These are phyloP conservation scores for Solanum pimpinellifolium DNA, from an alignment of 257 asterid genomes.

Conservation along the genomic window DNA sequence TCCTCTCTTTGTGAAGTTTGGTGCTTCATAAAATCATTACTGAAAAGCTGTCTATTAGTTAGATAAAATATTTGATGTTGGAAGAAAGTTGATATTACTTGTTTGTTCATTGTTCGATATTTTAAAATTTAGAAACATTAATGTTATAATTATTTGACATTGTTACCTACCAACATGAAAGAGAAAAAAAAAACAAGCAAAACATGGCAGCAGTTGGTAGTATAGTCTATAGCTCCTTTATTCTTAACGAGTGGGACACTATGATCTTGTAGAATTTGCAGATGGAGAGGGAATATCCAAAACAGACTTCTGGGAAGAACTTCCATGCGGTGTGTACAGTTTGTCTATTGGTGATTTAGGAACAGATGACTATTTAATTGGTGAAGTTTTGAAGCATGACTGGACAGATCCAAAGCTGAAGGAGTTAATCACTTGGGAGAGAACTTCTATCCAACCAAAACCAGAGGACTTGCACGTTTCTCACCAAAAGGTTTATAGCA, in stretches of 20 bases:
- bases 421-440: conserved; percentile 78
- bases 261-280: conserved; percentile 21
- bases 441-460: conserved; percentile 53
- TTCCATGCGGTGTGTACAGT: conserved; percentile 88
- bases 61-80: neutral
- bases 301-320: conserved; percentile 79
- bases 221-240: neutral
- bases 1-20: neutral
- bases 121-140: neutral
- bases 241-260: neutral
- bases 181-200: neutral
- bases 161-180: neutral
- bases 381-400: conserved; percentile 56
- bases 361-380: conserved; percentile 19
- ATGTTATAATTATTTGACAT: neutral
- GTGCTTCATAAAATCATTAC: neutral
- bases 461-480: conserved; percentile 21
- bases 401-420: conserved; percentile 58
- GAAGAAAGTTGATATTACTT: neutral
- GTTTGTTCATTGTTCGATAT: neutral
- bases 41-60: neutral
- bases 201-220: neutral
- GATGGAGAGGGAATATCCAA: conserved; percentile 31
- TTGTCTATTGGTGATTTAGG: conserved; percentile 27
- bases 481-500: conserved; percentile 6